Conservation (phyloP, 2,329 filamentous ascomycete species). For the Elsinoe batatas region DNA sequence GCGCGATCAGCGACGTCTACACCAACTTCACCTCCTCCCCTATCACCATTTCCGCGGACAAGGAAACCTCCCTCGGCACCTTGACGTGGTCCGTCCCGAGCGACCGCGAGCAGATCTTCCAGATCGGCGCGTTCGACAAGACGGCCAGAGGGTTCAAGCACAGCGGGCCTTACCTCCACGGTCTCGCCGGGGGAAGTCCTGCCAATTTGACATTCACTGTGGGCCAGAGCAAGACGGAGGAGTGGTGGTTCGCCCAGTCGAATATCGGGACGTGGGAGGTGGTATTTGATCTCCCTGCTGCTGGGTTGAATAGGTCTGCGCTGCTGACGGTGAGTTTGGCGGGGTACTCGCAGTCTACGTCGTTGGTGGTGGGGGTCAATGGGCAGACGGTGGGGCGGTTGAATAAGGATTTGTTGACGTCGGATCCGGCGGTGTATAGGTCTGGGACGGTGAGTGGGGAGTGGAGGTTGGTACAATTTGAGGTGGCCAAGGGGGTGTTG, state of each 20-base stretch:
- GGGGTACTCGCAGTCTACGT: conserved; percentile 12
- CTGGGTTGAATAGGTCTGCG: not conserved
- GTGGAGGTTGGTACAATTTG: conserved; percentile 9
- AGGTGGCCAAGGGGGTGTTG: not conserved
- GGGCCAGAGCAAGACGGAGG: conserved; percentile 29
- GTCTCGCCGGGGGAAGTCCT: conserved; percentile 35
- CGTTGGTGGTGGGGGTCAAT: conserved; percentile 3
- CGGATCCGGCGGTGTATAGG: conserved; percentile 11
- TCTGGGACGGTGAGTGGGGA: conserved; percentile 14
- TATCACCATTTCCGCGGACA: conserved; percentile 29
- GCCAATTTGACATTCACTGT: conserved; percentile 38
- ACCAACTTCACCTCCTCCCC: conserved; percentile 36
- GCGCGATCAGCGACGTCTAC: conserved; percentile 35
- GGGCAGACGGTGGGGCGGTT: not conserved
- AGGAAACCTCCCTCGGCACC: conserved; percentile 20
- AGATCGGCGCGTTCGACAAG: conserved; percentile 41
- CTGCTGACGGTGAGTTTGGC: conserved; percentile 7
- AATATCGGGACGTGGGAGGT: conserved; percentile 27
- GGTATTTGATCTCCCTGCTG: conserved; percentile 19
- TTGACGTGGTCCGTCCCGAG: conserved; percentile 31
- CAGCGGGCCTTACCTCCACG: conserved; percentile 39
- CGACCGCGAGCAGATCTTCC: conserved; percentile 35
- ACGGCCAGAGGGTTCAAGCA: conserved; percentile 36
- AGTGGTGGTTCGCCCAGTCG: conserved; percentile 44
- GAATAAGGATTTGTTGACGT: conserved; percentile 9